These are phyloP conservation scores for Adenanthera pavonina DNA, from an alignment of 306 rosid genomes.

Conservation along the genomic window DNA sequence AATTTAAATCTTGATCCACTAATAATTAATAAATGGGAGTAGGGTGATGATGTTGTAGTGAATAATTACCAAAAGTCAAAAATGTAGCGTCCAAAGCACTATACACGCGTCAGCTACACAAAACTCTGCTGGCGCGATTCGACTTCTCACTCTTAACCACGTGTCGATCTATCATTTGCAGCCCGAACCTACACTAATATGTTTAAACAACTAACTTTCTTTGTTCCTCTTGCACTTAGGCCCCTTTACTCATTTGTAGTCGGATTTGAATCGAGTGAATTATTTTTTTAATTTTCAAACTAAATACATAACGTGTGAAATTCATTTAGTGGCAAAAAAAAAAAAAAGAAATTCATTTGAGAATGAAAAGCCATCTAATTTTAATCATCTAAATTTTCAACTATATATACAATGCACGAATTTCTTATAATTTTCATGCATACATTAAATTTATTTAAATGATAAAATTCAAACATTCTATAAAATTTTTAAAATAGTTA, in stretches of 20 bases:
- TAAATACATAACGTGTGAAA: neutral
- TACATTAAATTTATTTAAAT: neutral
- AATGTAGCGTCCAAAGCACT: slow-evolving; percentile 55
- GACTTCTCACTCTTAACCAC: slow-evolving; percentile 40
- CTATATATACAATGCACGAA: neutral
- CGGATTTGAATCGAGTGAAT: neutral
- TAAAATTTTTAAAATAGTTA: no score
- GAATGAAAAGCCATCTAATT: neutral
- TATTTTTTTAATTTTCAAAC: neutral
- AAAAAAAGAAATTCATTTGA: neutral
- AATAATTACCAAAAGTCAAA: slow-evolving; percentile 55
- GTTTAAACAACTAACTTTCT: slow-evolving; percentile 5
- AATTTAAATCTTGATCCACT: no score
- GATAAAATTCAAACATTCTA: neutral
- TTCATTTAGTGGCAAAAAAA: neutral
- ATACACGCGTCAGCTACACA: slow-evolving; percentile 76
- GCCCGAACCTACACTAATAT: neutral
- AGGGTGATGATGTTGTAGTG: slow-evolving; percentile 16
- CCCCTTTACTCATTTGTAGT: no score
- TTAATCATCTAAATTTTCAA: neutral
- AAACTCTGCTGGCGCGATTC: slow-evolving; percentile 57
- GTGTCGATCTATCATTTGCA: slow-evolving; percentile 30
- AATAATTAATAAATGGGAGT: neutral
- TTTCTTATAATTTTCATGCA: neutral
- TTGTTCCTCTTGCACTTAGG: slow-evolving; percentile 31